These are phyloP conservation scores for Evansstolkia leycettana DNA, from an alignment of 495 filamentous ascomycete species.

Conservation along the genomic window DNA sequence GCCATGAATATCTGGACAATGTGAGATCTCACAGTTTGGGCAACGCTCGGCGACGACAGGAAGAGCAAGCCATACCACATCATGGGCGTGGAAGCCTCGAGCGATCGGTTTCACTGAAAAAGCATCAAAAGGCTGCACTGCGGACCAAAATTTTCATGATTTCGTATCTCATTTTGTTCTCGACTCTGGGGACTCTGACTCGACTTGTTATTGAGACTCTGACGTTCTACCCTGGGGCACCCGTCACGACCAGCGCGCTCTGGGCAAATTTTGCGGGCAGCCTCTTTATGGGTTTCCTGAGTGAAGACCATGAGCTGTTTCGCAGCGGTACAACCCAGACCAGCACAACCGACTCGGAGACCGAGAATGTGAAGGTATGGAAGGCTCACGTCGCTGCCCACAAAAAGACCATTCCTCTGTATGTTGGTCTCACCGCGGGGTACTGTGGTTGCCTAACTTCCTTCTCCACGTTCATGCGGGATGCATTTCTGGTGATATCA, in stretches of 20 bases:
- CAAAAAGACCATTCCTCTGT: slow-evolving; percentile 69
- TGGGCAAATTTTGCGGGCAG: slow-evolving; percentile 78
- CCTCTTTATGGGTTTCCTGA: slow-evolving; percentile 64
- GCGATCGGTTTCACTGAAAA: background rate
- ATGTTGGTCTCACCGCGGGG: slow-evolving; percentile 71
- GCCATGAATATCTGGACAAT: background rate
- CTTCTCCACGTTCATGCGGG: slow-evolving; percentile 72
- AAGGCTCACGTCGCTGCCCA: slow-evolving; percentile 19
- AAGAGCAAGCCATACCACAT: too few species aligned
- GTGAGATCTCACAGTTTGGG: too few species aligned
- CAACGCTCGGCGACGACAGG: too few species aligned
- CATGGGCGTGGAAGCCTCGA: too few species aligned
- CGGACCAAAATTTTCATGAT: too few species aligned
- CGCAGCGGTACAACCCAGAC: slow-evolving; percentile 23
- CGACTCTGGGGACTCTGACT: slow-evolving; percentile 65
- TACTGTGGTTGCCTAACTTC: slow-evolving; percentile 79
- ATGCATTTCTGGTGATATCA: slow-evolving; percentile 57
- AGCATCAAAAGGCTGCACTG: slow-evolving; percentile 13
- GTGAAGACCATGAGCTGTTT: slow-evolving; percentile 62
- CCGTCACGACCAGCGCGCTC: slow-evolving; percentile 48
- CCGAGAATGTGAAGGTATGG: slow-evolving; percentile 16
- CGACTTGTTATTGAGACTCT: slow-evolving; percentile 60
- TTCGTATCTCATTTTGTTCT: slow-evolving; percentile 63
- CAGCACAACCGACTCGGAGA: slow-evolving; percentile 2
- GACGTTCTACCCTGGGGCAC: slow-evolving; percentile 58